A percentile compares a stretch with the other conserved stretches of the same genome.
These are phyloP conservation scores for Penicillium sclerotigenum DNA, from an alignment of 2,329 filamentous ascomycete species.

Conservation along the genomic window DNA sequence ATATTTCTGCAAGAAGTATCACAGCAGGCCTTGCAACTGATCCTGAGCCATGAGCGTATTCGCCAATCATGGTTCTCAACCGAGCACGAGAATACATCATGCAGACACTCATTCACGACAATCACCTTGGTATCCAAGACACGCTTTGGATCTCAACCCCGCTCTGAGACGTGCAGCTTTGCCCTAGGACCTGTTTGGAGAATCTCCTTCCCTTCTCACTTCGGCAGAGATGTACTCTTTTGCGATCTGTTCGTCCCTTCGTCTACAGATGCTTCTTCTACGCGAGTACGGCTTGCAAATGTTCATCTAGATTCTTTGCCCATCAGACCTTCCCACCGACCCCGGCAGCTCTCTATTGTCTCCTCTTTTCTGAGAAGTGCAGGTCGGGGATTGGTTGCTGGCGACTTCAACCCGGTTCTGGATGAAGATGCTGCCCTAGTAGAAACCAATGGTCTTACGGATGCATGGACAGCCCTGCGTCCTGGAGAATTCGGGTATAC, in stretches of 20 bases:
- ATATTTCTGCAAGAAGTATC: constrained; percentile 17
- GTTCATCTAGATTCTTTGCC: constrained; percentile 42
- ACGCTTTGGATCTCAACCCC: constrained; percentile 1
- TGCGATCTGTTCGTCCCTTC: constrained; percentile 12
- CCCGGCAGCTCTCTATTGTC: constrained; percentile 29
- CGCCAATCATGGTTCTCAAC: constrained; percentile 9
- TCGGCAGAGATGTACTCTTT: constrained; percentile 10
- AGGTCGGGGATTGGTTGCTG: constrained; percentile 36
- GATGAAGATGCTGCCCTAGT: constrained; percentile 35
- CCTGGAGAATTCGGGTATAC: constrained; percentile 35
- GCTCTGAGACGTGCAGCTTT: constrained; percentile 19
- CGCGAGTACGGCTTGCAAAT: constrained; percentile 35
- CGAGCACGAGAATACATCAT: constrained; percentile 18
- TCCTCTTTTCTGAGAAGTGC: constrained; percentile 25
- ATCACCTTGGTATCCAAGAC: constrained; percentile 5
- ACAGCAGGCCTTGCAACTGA: constrained; percentile 6
- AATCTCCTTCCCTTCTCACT: constrained; percentile 32
- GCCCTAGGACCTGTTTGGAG: constrained; percentile 33
- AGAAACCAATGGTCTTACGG: constrained; percentile 31
- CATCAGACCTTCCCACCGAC: constrained; percentile 29
- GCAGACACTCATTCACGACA: constrained; percentile 24
- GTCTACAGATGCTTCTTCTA: not conserved
- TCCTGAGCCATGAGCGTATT: constrained; percentile 8
- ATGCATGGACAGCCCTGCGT: constrained; percentile 35
- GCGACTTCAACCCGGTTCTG: constrained; percentile 43